Evolutionary conservation across 495 filamentous ascomycete species (phyloP), one percentile per base, ranked within the genome.

Genomic region (Aspergillus carlsbadensis): DNA sequence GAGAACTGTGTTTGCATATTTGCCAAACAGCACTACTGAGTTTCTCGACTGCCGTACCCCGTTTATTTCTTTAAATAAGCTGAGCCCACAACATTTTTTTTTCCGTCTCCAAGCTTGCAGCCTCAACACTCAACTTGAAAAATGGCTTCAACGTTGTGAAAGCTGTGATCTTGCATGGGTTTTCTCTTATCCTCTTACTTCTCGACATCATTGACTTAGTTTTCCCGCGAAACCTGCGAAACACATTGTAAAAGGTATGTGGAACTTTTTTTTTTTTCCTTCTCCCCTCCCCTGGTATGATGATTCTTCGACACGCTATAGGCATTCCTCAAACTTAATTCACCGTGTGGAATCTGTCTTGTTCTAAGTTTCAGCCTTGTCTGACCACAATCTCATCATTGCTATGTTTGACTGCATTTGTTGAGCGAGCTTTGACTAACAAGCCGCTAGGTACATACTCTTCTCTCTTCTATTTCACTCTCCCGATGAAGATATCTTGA

Each of bases 271-370:
- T 49, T 36, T 18, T 14, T 17, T 66, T 39, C 50, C 46, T 24
- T 22, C 44, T 31, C 55, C 58, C 54, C 58, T 21, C 63, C 56
- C 64, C 66, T 81, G 74, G 67, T 61, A 77, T 94, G 87, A 94
- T 96, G 91, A 96, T 84, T 72, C 83, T 80, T 77, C 78, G 81
- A 92, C 86, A 87, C 78, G 84, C 84, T 87, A 84, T 50, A 91
- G 89, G 92, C 90, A 96, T 96, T 96, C 92, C 92, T 96, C 92
- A 87, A 88, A 80, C 92, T 82, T 86, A 96, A 95, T 77, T 83
- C 72, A 85, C 69, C 66, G 86, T 95, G 90, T 93, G 80, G 91
- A 95, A 81, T 81, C 81, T 84, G 85, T 90, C 84, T 15, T 15
- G 76, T 70, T 80, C 65, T 70, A 87, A 88, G 91, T 96, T 95